These are phyloP conservation scores for Scopulariopsis brevicaulis DNA, from an alignment of 2,329 filamentous ascomycete genomes.

Conservation along the genomic window DNA sequence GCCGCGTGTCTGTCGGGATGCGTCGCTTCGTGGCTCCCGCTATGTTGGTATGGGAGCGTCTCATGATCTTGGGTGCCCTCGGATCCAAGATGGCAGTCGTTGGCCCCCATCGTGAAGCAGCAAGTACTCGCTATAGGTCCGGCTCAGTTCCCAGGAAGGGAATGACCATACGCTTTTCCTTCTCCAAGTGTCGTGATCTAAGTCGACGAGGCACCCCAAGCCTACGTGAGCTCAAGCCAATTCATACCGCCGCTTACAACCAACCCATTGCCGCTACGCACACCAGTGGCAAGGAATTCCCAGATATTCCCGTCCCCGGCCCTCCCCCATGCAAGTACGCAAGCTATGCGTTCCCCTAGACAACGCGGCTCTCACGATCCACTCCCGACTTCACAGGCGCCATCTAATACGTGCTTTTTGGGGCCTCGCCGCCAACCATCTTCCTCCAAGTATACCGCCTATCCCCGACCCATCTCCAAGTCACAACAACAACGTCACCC, in stretches of 20 bases:
- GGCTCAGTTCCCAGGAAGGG: background rate
- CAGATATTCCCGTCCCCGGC: background rate
- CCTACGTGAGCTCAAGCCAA: background rate
- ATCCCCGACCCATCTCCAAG: background rate
- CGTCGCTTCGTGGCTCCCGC: background rate
- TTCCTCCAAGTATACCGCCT: background rate
- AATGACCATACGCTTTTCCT: background rate
- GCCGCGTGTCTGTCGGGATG: background rate
- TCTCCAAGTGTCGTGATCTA: background rate
- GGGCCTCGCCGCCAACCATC: background rate
- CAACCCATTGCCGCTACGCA: background rate
- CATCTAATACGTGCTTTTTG: background rate
- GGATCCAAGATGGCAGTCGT: background rate
- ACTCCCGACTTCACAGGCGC: background rate
- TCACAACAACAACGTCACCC: background rate
- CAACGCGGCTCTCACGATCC: background rate
- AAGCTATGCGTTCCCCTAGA: background rate
- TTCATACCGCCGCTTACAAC: background rate
- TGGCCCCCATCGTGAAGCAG: background rate
- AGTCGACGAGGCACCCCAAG: background rate
- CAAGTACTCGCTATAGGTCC: background rate
- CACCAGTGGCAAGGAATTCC: background rate
- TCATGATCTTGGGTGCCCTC: background rate
- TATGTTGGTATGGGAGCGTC: background rate
- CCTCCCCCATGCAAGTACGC: background rate